Base-by-base conservation (phyloP, 768 basidiomycete genomes). In the Cystofilobasidium ferigula region DNA sequence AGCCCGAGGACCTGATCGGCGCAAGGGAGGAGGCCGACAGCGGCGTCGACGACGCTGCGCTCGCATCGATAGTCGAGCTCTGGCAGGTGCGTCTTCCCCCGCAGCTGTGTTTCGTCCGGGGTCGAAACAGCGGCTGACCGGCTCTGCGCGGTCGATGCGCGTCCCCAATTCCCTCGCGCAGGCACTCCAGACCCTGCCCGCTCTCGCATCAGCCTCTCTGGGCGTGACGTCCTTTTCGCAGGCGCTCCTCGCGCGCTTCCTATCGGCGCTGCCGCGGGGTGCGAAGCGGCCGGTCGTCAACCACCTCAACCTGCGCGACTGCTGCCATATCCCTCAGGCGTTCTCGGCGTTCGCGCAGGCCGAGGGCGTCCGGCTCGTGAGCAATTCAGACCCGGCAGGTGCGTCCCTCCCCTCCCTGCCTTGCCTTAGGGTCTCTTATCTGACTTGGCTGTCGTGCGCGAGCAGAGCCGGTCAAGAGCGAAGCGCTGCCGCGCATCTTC, bases 251-350 rank as follows among this genome's bases (percentile, higher is more conserved):
- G 32, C 42, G 22, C 18, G 42, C 47, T 64, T 64, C 57, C 63
- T 64, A 35, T 20, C 34, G 26, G 22, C 22, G 13, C 63, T 38
- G 2, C 45, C 24, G 9, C 42, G n/a, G 22, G 36, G 10, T 36
- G 51, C 26, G 3, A 16, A n/a, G 7, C 28, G n/a, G 0, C 63
- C 63, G 9, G 38, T 45, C 18, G 32, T 59, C 45, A 36, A 59
- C 20, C 63, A 64, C 18, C 34, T 64, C 40, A 58, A 32, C 45
- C 57, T 64, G 34, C 45, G 58, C 24, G 63, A 64, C 47, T 64
- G 63, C 63, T 64, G 63, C 35, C 57, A 64, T 18, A 59, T 64
- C 26, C 63, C 63, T 35, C 63, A 64, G 47, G 42, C 12, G 2
- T 57, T 45, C 45, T 58, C 56, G 32, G 36, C 47, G 45, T 64